Evolutionary conservation across 2,329 filamentous ascomycete genomes (phyloP).

Genomic region (Cylindrodendrum hubeiense): DNA sequence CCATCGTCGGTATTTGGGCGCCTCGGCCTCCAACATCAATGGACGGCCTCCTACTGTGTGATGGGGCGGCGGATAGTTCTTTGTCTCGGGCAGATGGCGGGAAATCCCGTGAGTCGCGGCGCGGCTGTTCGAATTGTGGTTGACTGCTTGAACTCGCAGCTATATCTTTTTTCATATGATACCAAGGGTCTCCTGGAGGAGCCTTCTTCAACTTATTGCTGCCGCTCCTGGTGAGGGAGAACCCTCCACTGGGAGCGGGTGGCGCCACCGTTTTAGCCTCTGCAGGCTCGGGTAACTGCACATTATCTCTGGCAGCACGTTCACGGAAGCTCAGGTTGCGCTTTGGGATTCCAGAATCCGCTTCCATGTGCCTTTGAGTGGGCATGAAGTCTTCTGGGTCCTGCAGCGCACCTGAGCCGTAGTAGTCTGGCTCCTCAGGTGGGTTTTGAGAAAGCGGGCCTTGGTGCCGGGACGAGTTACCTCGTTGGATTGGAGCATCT

Average conservation of each 20-base stretch:
- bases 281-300: slow-evolving; percentile 48
- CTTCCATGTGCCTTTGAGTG: slow-evolving; percentile 32
- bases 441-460: slow-evolving; percentile 36
- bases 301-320: slow-evolving; percentile 61
- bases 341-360: slow-evolving; percentile 56
- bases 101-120: slow-evolving; percentile 13
- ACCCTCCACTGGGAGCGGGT: slow-evolving; percentile 48
- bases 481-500: slow-evolving; percentile 31
- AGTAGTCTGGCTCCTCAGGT: slow-evolving; percentile 34
- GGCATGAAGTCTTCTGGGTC: slow-evolving; percentile 33
- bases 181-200: slow-evolving; percentile 65
- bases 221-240: slow-evolving; percentile 59
- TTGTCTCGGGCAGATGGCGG: slow-evolving; percentile 45
- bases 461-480: slow-evolving; percentile 33
- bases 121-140: not conserved
- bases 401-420: slow-evolving; percentile 37
- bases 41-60: slow-evolving; percentile 28
- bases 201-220: slow-evolving; percentile 72
- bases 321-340: slow-evolving; percentile 73
- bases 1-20: slow-evolving; percentile 30
- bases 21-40: slow-evolving; percentile 25
- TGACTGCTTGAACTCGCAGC: slow-evolving; percentile 12
- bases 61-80: slow-evolving; percentile 48
- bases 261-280: slow-evolving; percentile 43
- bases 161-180: slow-evolving; percentile 34